A percentile compares a stretch with the other conserved stretches of the same genome.
phyloP scores from a whole-genome alignment of 2,329 filamentous ascomycete genomes.

The Drechslerella stenobrocha region DNA sequence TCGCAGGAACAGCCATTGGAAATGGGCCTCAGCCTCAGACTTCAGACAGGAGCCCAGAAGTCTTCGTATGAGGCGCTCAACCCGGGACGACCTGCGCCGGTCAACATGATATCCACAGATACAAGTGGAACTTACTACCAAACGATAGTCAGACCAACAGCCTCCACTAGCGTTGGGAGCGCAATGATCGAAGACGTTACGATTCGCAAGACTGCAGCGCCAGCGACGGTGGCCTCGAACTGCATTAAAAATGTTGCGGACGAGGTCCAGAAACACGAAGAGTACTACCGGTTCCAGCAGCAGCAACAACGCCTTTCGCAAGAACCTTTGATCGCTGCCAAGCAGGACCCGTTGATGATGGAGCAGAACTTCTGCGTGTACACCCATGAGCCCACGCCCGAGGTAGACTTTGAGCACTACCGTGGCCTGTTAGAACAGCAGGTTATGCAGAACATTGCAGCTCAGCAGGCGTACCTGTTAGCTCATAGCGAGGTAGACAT shows the following conservation, averaged over 20 bases:
- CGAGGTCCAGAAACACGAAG: conserved; percentile 7
- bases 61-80: conserved; percentile 62
- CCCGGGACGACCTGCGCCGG: conserved; percentile 59
- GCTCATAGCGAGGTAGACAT: not conserved
- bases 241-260: conserved; percentile 11
- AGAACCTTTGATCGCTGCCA: conserved; percentile 13
- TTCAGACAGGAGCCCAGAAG: conserved; percentile 54
- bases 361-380: conserved; percentile 31
- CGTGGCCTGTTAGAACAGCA: conserved; percentile 34
- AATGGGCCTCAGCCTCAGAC: conserved; percentile 10
- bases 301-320: conserved; percentile 6
- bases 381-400: conserved; percentile 23
- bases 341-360: conserved; percentile 8
- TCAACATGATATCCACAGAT: conserved; percentile 58
- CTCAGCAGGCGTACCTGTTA: conserved; percentile 27
- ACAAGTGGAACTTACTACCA: conserved; percentile 61
- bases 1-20: conserved; percentile 14
- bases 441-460: conserved; percentile 29
- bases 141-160: conserved; percentile 56
- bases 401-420: conserved; percentile 44
- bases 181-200: conserved; percentile 57
- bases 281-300: conserved; percentile 5
- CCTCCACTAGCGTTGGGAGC: conserved; percentile 54
- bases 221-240: conserved; percentile 12
- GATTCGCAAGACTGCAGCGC: conserved; percentile 56